phyloP scores from a whole-genome alignment of 1,139 yeast genomes.

The Taphrina sp. region DNA sequence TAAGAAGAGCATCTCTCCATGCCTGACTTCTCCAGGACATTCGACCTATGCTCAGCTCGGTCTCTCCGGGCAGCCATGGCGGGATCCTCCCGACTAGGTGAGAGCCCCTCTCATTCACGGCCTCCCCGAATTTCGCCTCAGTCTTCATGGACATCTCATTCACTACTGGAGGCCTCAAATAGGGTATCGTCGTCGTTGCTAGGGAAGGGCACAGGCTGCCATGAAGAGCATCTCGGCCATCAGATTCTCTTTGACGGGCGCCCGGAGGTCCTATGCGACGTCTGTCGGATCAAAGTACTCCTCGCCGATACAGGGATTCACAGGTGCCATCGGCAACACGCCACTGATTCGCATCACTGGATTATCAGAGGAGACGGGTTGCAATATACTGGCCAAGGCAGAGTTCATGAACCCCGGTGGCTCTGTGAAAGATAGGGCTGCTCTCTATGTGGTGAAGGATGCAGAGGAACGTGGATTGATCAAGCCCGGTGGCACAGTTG shows the following conservation, averaged over 20 bases:
- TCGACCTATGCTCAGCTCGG: too few species aligned
- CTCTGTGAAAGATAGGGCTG: conserved; percentile 88
- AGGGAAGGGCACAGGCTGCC: too few species aligned
- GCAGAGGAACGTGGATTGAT: conserved; percentile 72
- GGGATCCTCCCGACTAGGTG: too few species aligned
- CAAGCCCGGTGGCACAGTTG: conserved; percentile 67
- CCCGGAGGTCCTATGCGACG: conserved; percentile 6
- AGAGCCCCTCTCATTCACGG: too few species aligned
- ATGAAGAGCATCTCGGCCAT: not conserved
- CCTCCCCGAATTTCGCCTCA: too few species aligned
- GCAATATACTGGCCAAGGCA: conserved; percentile 83
- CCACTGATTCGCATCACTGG: conserved; percentile 68
- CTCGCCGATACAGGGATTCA: conserved; percentile 51
- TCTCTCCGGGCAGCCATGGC: too few species aligned
- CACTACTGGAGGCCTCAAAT: too few species aligned
- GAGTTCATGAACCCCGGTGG: conserved; percentile 96
- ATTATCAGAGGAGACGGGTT: conserved; percentile 60
- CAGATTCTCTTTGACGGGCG: not conserved
- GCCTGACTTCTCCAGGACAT: too few species aligned
- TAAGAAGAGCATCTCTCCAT: too few species aligned
- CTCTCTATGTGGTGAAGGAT: conserved; percentile 69
- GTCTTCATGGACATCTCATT: too few species aligned
- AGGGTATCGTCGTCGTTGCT: too few species aligned
- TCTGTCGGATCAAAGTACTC: conserved; percentile 24
- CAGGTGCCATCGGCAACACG: conserved; percentile 83